Evolutionary conservation across 75 land plant genomes (phyloP).

Genomic region (Sequoiadendron giganteum): DNA sequence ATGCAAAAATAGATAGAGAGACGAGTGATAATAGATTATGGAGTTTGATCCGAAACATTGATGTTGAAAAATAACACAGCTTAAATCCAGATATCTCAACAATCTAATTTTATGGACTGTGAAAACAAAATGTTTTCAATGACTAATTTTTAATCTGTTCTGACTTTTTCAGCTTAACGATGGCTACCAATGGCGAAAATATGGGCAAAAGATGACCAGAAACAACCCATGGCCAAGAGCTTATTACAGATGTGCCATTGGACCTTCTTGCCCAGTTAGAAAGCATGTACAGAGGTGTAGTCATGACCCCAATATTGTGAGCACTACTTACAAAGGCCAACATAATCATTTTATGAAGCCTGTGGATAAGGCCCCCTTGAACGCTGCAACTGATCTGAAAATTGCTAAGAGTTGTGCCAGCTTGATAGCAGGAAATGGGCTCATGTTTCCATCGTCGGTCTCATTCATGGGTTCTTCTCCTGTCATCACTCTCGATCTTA

Average conservation of each 20-base stretch:
- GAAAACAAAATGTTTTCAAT: too few species aligned
- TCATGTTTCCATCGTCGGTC: background rate
- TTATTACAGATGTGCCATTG: conserved; percentile 19
- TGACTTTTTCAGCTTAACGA: conserved; percentile 11
- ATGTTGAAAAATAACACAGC: too few species aligned
- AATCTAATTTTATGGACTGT: too few species aligned
- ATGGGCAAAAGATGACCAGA: conserved; percentile 17
- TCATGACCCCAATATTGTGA: background rate
- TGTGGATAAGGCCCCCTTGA: background rate
- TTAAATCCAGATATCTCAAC: too few species aligned
- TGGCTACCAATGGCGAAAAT: conserved; percentile 23
- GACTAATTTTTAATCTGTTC: background rate
- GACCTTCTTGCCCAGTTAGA: conserved; percentile 20
- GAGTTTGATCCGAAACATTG: too few species aligned
- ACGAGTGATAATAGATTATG: too few species aligned
- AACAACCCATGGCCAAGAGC: conserved; percentile 20
- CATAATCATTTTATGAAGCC: background rate
- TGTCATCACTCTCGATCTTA: background rate
- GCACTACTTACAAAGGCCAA: background rate
- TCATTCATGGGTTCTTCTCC: background rate
- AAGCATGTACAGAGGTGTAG: conserved; percentile 11
- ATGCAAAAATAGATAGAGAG: too few species aligned
- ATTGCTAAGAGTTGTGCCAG: background rate
- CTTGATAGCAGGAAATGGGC: background rate
- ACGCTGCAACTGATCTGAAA: background rate